Base-by-base conservation (phyloP, 148 eudicot genomes). In the Suaeda aralocaspica region DNA sequence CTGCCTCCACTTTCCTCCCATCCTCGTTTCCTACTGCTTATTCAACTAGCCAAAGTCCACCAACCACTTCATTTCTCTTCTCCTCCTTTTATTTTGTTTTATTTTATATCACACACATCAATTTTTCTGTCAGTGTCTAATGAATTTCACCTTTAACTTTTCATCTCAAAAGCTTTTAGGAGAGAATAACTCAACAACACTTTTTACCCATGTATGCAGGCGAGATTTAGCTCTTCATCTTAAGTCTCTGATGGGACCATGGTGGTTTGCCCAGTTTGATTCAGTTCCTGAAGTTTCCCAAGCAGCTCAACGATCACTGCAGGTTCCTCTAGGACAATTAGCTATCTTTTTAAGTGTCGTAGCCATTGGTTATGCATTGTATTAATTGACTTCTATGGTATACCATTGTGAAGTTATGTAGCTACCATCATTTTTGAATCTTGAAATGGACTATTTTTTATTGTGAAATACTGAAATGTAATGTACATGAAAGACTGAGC, bases 181-280 rank as follows among this genome's bases (percentile, higher is more conserved):
- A 51, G 61, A 63, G 44, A 71, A 21, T 76, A 44, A 45, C 36
- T 39, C 5, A 71, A 21, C 71, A 44, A 45, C 36, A 46, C 5
- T 59, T 26, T 25, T 62, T 5, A n/a, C 30, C 39, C 26, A 42
- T 71, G 67, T 78, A 55, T 70, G 31, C 89, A 93, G 98, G 63
- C 87, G 98, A 77, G 97, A 87, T 50, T 78, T 93, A 81, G 98
- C 98, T 72, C 87, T 91, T 19, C 90, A 87, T 83, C 80, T 93
- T 68, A 93, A 88, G 80, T 84, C 85, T 75, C 72, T 93, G 79
- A 89, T 91, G 92, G 98, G 98, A 74, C 98, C 98, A 12, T 93
- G 98, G 98, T 93, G 98, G 98, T 88, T 88, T 81, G 88, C 95
- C 70, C 98, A 93, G 82, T 93, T 93, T 78, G 98, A 93, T 80